These are phyloP conservation scores for Leishmania tropica DNA, from an alignment of 208 protist genomes.

Conservation along the genomic window DNA sequence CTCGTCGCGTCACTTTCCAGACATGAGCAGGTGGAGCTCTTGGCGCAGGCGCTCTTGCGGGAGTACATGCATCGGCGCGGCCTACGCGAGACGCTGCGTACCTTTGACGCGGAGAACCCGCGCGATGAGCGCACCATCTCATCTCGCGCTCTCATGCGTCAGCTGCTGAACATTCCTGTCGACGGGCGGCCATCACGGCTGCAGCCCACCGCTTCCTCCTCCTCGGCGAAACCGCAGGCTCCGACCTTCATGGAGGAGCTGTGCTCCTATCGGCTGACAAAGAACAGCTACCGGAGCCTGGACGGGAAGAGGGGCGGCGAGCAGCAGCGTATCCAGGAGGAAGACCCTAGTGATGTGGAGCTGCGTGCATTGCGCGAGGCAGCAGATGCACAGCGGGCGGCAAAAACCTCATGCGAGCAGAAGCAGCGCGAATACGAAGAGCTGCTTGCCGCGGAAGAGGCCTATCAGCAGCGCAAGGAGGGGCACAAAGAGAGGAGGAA, in stretches of 20 bases:
- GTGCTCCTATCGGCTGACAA: slow-evolving; percentile 76
- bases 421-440: slow-evolving; percentile 31
- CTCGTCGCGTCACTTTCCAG: slow-evolving; percentile 39
- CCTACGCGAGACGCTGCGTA: slow-evolving; percentile 59
- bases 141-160: slow-evolving; percentile 72
- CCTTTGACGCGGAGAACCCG: slow-evolving; percentile 78
- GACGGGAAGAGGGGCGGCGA: background rate
- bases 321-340: slow-evolving; percentile 4
- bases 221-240: slow-evolving; percentile 29
- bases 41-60: slow-evolving; percentile 82
- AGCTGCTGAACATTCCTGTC: slow-evolving; percentile 76
- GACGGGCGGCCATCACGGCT: slow-evolving; percentile 56
- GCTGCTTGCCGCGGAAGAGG: slow-evolving; percentile 35
- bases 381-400: slow-evolving; percentile 21
- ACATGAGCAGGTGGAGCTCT: slow-evolving; percentile 65
- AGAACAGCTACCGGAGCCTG: slow-evolving; percentile 35
- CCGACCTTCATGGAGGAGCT: slow-evolving; percentile 84
- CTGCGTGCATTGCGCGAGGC: slow-evolving; percentile 36
- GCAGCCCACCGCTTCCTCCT: slow-evolving; percentile 7
- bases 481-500: slow-evolving; percentile 14
- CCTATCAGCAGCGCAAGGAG: slow-evolving; percentile 19
- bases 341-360: slow-evolving; percentile 70
- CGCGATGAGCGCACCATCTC: slow-evolving; percentile 69
- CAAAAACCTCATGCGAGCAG: slow-evolving; percentile 26
- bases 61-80: slow-evolving; percentile 88